A percentile compares a stretch with the other conserved stretches of the same genome.
Conservation (phyloP, 805 yeast genomes). For the Ogataea parapolymorpha region DNA sequence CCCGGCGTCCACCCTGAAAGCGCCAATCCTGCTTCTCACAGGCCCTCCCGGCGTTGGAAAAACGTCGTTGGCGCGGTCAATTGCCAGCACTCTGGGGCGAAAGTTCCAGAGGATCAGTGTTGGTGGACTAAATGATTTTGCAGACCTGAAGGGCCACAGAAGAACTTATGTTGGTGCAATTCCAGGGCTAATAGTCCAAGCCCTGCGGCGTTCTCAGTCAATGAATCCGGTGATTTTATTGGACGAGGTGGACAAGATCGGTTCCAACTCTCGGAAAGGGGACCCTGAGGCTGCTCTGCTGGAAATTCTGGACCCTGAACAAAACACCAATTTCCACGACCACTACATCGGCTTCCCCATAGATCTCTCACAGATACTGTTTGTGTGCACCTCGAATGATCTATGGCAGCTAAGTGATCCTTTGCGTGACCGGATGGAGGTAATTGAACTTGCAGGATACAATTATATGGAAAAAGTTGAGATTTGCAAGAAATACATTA, state of each 20-base stretch:
- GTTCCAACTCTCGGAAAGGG: conserved; percentile 41
- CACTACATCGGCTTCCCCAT: conserved; percentile 85
- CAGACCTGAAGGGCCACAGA: conserved; percentile 87
- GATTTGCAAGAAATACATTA: conserved; percentile 63
- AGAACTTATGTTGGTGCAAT: conserved; percentile 90
- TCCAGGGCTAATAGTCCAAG: conserved; percentile 82
- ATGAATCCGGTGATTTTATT: conserved; percentile 81
- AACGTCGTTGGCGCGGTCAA: conserved; percentile 79
- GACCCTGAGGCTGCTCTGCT: conserved; percentile 88
- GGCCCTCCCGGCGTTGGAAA: conserved; percentile 97
- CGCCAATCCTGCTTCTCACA: conserved; percentile 77
- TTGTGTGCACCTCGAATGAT: conserved; percentile 85
- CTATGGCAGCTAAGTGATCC: conserved; percentile 70
- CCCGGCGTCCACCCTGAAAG: conserved; percentile 23
- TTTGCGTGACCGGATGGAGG: conserved; percentile 78
- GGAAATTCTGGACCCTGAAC: conserved; percentile 90
- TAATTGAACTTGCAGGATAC: conserved; percentile 74
- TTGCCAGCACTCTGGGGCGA: conserved; percentile 70
- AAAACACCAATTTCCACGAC: conserved; percentile 70
- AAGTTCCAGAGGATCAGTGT: conserved; percentile 76
- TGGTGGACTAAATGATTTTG: conserved; percentile 87
- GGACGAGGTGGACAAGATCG: conserved; percentile 77
- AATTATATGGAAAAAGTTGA: conserved; percentile 72
- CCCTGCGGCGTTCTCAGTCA: conserved; percentile 67
- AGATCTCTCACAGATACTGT: conserved; percentile 75